These are phyloP conservation scores for Ogataea trehaloabstinens DNA, from an alignment of 805 yeast genomes.

Conservation along the genomic window DNA sequence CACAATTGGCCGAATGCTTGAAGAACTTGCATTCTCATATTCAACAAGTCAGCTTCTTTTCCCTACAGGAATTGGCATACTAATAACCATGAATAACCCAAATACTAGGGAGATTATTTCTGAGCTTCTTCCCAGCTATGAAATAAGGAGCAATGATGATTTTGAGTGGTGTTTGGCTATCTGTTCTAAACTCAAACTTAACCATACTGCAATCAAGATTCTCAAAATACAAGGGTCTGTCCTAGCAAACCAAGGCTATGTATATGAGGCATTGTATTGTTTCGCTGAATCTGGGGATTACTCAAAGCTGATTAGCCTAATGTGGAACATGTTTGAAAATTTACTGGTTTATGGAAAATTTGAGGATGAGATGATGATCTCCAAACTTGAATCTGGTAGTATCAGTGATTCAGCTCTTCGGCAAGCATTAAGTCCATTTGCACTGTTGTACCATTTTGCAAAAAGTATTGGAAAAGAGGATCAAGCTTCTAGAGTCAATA, in stretches of 20 bases:
- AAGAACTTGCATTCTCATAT: slow-evolving; percentile 54
- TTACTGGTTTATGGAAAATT: slow-evolving; percentile 49
- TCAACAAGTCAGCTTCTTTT: slow-evolving; percentile 51
- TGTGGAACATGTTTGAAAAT: slow-evolving; percentile 65
- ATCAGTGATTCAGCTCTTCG: slow-evolving; percentile 51
- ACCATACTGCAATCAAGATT: slow-evolving; percentile 55
- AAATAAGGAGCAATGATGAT: slow-evolving; percentile 68
- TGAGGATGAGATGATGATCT: slow-evolving; percentile 45
- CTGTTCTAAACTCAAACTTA: slow-evolving; percentile 64
- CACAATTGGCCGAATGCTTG: slow-evolving; percentile 40
- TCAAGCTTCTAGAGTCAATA: slow-evolving; percentile 23
- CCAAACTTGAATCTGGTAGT: slow-evolving; percentile 21
- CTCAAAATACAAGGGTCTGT: slow-evolving; percentile 50
- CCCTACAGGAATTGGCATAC: slow-evolving; percentile 68
- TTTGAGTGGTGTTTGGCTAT: slow-evolving; percentile 75
- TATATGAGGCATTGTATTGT: slow-evolving; percentile 62
- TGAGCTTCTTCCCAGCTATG: slow-evolving; percentile 57
- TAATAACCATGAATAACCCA: slow-evolving; percentile 46
- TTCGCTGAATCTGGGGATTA: slow-evolving; percentile 63
- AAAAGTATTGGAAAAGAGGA: slow-evolving; percentile 23
- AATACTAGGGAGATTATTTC: slow-evolving; percentile 46
- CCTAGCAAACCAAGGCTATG: slow-evolving; percentile 26
- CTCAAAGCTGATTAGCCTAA: slow-evolving; percentile 46
- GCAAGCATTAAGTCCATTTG: slow-evolving; percentile 72
- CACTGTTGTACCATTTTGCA: slow-evolving; percentile 54